Evolutionary conservation across 164 flowering plant species (phyloP).

Genomic region (Chloranthus sessilifolius): DNA sequence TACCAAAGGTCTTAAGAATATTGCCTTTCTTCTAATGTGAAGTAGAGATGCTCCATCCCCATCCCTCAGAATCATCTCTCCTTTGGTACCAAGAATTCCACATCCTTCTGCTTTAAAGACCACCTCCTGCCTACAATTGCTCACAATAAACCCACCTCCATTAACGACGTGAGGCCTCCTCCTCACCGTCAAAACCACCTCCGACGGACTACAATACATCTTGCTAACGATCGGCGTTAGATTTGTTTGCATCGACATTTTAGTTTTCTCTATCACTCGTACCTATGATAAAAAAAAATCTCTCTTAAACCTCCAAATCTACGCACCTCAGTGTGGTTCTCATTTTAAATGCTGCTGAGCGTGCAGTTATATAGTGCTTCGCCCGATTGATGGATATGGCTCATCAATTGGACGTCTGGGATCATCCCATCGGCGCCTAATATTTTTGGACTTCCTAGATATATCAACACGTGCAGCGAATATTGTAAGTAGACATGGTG

Average conservation of each 20-base stretch:
- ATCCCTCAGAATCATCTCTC: slow-evolving; percentile 53
- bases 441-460: no score
- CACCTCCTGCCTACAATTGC: slow-evolving; percentile 44
- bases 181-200: slow-evolving; percentile 47
- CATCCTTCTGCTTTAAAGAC: slow-evolving; percentile 81
- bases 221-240: slow-evolving; percentile 55
- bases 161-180: slow-evolving; percentile 64
- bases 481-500: no score
- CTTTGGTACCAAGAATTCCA: slow-evolving; percentile 58
- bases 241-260: slow-evolving; percentile 12
- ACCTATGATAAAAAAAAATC: no score
- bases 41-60: slow-evolving; percentile 47
- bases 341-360: neutral
- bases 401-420: no score
- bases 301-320: no score
- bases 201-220: slow-evolving; percentile 47
- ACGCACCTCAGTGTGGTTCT: neutral
- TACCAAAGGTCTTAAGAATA: neutral
- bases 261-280: neutral
- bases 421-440: no score
- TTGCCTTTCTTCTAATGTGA: slow-evolving; percentile 60
- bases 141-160: slow-evolving; percentile 92
- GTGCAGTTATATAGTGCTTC: no score
- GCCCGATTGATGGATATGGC: no score
- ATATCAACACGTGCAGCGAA: no score